Percentiles rank a stretch among this genome's conserved stretches.
These are phyloP conservation scores for Nicotiana tomentosiformis DNA, from an alignment of 257 asterid species.

Conservation along the genomic window DNA sequence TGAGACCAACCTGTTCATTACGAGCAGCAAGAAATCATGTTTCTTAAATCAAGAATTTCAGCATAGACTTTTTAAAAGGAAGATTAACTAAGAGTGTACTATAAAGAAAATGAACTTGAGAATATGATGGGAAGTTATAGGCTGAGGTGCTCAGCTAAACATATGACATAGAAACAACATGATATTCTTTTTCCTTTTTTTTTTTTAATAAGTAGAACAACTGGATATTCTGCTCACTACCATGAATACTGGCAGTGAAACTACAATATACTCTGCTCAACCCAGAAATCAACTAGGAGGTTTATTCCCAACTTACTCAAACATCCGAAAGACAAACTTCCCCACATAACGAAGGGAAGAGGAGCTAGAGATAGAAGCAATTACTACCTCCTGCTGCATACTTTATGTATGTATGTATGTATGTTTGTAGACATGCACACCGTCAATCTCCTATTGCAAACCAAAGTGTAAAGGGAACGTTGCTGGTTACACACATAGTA, in stretches of 20 bases:
- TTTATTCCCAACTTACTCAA: not conserved
- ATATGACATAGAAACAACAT: not conserved
- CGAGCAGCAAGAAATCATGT: not conserved
- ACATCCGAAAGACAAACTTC: not conserved
- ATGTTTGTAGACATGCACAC: not conserved
- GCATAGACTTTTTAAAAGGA: not conserved
- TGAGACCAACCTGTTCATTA: constrained; percentile 68
- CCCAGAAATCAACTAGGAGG: not conserved
- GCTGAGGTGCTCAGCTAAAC: not conserved
- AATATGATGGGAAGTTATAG: not conserved
- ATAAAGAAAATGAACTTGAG: not conserved
- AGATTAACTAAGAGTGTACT: not conserved
- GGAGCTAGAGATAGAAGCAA: not conserved
- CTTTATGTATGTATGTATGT: not conserved
- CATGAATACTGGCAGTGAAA: not conserved
- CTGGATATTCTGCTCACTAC: not conserved
- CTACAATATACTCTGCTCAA: not conserved
- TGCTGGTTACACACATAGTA: not conserved
- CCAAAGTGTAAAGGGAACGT: not conserved
- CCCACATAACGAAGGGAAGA: not conserved
- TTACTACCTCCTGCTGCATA: not conserved
- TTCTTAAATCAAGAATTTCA: not conserved
- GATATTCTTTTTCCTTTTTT: not conserved
- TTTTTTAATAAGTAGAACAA: no score
- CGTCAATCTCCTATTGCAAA: not conserved